phyloP scores from a whole-genome alignment of 2,329 filamentous ascomycete species.

The Coniella lustricola region DNA sequence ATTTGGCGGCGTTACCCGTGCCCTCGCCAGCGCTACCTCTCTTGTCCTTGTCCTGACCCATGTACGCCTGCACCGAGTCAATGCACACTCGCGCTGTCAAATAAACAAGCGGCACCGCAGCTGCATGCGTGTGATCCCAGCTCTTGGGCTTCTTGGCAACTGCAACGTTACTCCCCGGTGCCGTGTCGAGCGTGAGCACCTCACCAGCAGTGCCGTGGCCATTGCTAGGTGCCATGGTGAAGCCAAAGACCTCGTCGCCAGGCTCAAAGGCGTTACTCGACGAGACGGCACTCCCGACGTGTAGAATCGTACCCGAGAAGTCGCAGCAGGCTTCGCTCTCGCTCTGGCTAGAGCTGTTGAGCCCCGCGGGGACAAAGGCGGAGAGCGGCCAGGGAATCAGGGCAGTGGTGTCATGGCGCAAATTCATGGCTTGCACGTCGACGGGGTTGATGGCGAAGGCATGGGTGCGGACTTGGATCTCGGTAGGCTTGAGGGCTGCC shows the following conservation, averaged over 20 bases:
- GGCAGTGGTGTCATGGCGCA: not conserved
- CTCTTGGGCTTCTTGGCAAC: not conserved
- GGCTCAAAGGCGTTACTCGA: not conserved
- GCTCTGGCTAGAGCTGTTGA: not conserved
- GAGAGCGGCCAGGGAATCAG: constrained; percentile 1
- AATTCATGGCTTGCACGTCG: constrained; percentile 18
- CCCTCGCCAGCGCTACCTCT: not conserved
- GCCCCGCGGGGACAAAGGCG: not conserved
- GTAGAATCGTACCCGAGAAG: constrained; percentile 1
- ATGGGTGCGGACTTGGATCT: constrained; percentile 15
- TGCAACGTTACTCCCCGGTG: not conserved
- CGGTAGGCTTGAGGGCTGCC: not conserved
- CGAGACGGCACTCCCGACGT: not conserved
- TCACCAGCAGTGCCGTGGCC: constrained; percentile 1
- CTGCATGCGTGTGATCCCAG: not conserved
- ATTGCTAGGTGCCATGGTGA: constrained; percentile 4
- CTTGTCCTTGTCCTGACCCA: not conserved
- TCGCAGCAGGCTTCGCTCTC: constrained; percentile 6
- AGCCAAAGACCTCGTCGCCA: constrained; percentile 2
- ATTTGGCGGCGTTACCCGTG: not conserved
- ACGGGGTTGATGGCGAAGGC: constrained; percentile 18
- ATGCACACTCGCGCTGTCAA: not conserved
- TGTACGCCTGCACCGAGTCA: not conserved
- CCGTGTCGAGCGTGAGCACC: constrained; percentile 1
- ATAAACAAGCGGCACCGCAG: constrained; percentile 3